Conservation (phyloP, 2,329 filamentous ascomycete species). For the Domatiomyces catenatus region DNA sequence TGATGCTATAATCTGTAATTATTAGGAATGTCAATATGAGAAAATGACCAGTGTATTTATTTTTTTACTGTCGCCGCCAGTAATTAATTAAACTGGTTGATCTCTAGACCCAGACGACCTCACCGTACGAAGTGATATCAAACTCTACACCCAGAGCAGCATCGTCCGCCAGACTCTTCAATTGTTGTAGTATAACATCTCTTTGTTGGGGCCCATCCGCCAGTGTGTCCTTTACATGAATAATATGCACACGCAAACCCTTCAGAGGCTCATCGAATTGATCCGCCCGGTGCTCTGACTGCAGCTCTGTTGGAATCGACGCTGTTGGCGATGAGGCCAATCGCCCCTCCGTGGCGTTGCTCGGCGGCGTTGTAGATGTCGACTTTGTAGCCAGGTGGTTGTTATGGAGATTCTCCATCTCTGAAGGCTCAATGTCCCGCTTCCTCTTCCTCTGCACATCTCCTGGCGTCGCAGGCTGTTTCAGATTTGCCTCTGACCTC, state of each 20-base stretch:
- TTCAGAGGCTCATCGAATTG: slow-evolving; percentile 31
- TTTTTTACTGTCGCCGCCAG: too few relatives aligned
- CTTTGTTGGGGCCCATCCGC: slow-evolving; percentile 50
- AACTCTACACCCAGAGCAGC: slow-evolving; percentile 65
- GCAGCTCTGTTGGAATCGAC: slow-evolving; percentile 1
- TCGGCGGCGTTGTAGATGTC: slow-evolving; percentile 1
- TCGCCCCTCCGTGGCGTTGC: neutral
- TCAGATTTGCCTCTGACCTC: slow-evolving; percentile 6
- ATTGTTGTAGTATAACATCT: slow-evolving; percentile 54
- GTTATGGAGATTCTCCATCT: slow-evolving; percentile 6
- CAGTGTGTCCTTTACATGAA: slow-evolving; percentile 83
- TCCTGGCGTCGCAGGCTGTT: slow-evolving; percentile 10
- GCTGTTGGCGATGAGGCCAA: neutral
- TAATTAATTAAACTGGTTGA: too few relatives aligned
- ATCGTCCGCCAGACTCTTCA: slow-evolving; percentile 50
- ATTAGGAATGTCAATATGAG: too few relatives aligned
- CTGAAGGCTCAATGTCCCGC: slow-evolving; percentile 13
- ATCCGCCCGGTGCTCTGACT: neutral
- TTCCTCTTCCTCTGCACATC: slow-evolving; percentile 27
- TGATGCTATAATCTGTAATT: too few relatives aligned
- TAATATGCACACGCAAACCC: slow-evolving; percentile 69
- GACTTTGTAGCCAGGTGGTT: slow-evolving; percentile 1
- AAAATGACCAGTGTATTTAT: too few relatives aligned
- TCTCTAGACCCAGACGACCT: slow-evolving; percentile 32
- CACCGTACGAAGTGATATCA: slow-evolving; percentile 51